phyloP scores from a whole-genome alignment of 176 grass and related monocot genomes.

The Raddia guianensis region DNA sequence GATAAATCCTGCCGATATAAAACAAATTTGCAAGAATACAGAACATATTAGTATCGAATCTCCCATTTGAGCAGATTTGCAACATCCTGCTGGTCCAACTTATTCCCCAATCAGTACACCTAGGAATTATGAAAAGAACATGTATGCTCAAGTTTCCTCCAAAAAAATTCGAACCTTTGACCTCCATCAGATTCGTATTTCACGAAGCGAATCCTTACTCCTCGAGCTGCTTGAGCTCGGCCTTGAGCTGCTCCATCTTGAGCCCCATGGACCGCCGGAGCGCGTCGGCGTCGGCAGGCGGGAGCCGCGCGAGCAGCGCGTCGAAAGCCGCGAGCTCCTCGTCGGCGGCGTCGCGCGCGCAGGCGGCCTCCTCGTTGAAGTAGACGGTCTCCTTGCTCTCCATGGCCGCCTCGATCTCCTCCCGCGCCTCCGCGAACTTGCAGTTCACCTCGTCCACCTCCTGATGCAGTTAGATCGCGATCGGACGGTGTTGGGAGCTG shows the following conservation, averaged over 20 bases:
- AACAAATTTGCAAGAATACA: not conserved
- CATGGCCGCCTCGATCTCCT: conserved; percentile 94
- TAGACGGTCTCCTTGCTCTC: conserved; percentile 96
- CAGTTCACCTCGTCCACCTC: conserved; percentile 92
- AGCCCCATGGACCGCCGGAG: conserved; percentile 92
- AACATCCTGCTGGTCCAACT: too few species aligned
- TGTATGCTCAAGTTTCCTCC: too few species aligned
- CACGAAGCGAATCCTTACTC: conserved; percentile 45
- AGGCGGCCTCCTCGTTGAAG: conserved; percentile 88
- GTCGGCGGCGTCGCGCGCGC: conserved; percentile 74
- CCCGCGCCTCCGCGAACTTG: conserved; percentile 94
- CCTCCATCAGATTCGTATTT: too few species aligned
- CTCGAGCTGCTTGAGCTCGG: conserved; percentile 89
- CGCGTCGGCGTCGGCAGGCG: conserved; percentile 60
- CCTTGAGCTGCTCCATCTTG: conserved; percentile 98
- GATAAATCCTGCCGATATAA: not conserved
- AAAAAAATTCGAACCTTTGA: too few species aligned
- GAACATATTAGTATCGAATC: conserved; percentile 9
- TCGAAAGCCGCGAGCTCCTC: conserved; percentile 63
- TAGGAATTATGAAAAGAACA: too few species aligned
- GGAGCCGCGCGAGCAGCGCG: conserved; percentile 68
- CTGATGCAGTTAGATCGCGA: not conserved
- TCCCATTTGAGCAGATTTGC: not conserved
- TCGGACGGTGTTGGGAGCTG: too few species aligned
- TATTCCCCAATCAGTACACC: too few species aligned